Evolutionary conservation across 176 grass and related monocot genomes (phyloP), one percentile per base, ranked within the genome.

Genomic region (Avena atlantica): DNA sequence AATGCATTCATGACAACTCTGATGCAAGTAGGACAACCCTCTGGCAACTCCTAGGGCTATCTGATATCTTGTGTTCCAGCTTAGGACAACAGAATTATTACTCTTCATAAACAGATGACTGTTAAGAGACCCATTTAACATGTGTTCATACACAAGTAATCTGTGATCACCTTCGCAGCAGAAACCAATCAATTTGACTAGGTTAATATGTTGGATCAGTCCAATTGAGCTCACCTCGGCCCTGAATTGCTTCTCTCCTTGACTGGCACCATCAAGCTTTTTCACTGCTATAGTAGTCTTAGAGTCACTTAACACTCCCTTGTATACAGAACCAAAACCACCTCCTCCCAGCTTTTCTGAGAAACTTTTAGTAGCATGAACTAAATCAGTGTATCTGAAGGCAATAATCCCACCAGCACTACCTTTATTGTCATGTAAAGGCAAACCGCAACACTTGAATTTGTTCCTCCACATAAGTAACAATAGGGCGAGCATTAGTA

Each of bases 141-240:
- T 59, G 19, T 59, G 57, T 59, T 59, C 57, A 59, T 59, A 59
- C 7, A 59, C 57, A 59, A 59, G 57, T 59, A 59, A 59, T 59
- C 57, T 59, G 20, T 19, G 17, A 59, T 59, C 57, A 59, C 57
- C 57, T 59, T 59, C 57, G 57, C 57, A 59, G 57, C 57, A 59
- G 9, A 59, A 59, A 59, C 57, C 57, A 59, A 59, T 59, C 57
- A 59, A n/a, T 59, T 59, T 59, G 57, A 59, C 57, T 21, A 59
- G 57, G 57, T 59, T 59, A n/a, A 59, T 59, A 59, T 59, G 57
- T 59, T 59, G 57, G 57, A 59, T 59, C 57, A 59, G 57, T 59
- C 19, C 57, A 59, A 59, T 59, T 59, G 57, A 59, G 57, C 57
- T 59, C 57, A 59, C 57, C 57, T 59, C 57, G 57, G 57, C 57